These are phyloP conservation scores for Spinacia oleracea DNA, from an alignment of 179 eudicot species.

Conservation along the genomic window DNA sequence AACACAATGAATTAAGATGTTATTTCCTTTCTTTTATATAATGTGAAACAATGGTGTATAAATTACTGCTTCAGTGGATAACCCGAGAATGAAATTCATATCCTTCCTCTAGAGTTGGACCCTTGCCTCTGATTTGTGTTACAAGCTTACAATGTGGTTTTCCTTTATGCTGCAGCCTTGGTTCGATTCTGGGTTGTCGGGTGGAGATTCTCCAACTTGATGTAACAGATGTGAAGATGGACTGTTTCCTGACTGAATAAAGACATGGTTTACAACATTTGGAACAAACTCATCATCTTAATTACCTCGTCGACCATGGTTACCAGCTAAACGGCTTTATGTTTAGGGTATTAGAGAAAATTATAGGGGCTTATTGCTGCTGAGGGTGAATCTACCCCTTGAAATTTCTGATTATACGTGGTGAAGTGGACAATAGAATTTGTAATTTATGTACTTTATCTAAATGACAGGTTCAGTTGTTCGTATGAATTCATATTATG, in stretches of 20 bases:
- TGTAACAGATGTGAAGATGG: slow-evolving; percentile 98
- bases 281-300: not conserved
- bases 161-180: slow-evolving; percentile 53
- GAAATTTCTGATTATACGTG: not conserved
- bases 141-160: not conserved
- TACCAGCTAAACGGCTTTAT: not conserved
- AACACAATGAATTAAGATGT: not conserved
- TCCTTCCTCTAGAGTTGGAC: not conserved
- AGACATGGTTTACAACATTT: not conserved
- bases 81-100: not conserved
- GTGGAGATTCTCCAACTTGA: slow-evolving; percentile 96
- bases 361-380: not conserved
- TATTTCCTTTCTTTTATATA: not conserved
- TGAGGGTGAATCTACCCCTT: not conserved
- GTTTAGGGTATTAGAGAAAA: not conserved
- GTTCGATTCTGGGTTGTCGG: slow-evolving; percentile 85
- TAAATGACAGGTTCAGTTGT: not conserved
- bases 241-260: slow-evolving; percentile 41
- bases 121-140: not conserved
- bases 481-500: not conserved
- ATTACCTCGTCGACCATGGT: not conserved
- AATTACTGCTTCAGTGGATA: not conserved
- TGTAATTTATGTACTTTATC: not conserved
- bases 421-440: not conserved
- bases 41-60: not conserved